Percentiles rank a stretch among this genome's conserved stretches.
phyloP scores from a whole-genome alignment of 2,329 filamentous ascomycete species.

The Triangularia verruculosa region DNA sequence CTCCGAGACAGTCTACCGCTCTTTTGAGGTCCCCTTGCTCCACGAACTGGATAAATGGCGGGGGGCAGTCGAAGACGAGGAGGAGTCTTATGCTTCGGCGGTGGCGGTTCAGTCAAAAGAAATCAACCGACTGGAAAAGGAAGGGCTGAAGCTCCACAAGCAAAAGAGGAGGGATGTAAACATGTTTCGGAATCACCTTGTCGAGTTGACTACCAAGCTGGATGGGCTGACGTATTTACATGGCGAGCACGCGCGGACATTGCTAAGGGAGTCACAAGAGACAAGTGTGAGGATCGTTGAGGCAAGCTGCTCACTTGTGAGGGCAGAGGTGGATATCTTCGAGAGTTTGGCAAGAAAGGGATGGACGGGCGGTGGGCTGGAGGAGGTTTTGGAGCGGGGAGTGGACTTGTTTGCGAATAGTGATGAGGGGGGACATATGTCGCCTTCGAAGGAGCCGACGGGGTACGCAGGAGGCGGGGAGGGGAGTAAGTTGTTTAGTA shows the following conservation, averaged over 20 bases:
- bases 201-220: slow-evolving; percentile 59
- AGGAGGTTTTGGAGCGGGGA: slow-evolving; percentile 63
- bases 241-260: slow-evolving; percentile 55
- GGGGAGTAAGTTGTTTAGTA: slow-evolving; percentile 59
- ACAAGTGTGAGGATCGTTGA: slow-evolving; percentile 62
- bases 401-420: slow-evolving; percentile 48
- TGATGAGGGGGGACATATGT: slow-evolving; percentile 26
- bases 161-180: slow-evolving; percentile 60
- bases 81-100: slow-evolving; percentile 56
- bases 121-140: slow-evolving; percentile 63
- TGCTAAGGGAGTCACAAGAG: slow-evolving; percentile 63
- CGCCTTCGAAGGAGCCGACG: slow-evolving; percentile 14
- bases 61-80: slow-evolving; percentile 61
- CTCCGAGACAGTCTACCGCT: slow-evolving; percentile 64
- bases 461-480: slow-evolving; percentile 25
- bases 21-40: slow-evolving; percentile 66
- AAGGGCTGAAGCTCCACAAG: slow-evolving; percentile 58
- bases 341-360: slow-evolving; percentile 65
- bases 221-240: slow-evolving; percentile 62
- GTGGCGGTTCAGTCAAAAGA: slow-evolving; percentile 56
- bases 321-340: slow-evolving; percentile 68
- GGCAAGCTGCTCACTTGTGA: slow-evolving; percentile 61
- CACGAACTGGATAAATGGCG: slow-evolving; percentile 67
- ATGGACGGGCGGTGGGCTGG: slow-evolving; percentile 64
- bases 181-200: slow-evolving; percentile 60